Base-by-base conservation (phyloP, 2,329 filamentous ascomycete genomes). In the Salinomyces thailandicus region DNA sequence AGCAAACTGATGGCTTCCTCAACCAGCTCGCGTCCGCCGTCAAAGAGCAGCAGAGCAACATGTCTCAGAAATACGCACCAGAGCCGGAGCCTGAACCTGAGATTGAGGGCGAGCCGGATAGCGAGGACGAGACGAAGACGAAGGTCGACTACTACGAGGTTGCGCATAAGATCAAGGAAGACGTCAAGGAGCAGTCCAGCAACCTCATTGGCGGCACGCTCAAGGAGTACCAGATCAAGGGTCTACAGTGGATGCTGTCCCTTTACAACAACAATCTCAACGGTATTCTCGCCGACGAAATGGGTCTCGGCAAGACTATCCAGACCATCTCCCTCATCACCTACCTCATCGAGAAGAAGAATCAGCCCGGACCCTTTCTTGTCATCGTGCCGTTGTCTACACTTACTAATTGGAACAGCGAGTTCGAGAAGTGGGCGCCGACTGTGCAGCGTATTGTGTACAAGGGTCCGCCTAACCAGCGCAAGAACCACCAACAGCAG, bases 181-280 rank as follows among this genome's bases (percentile, higher is more conserved):
- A 93, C 47, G 81, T 98, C 50, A 81, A 75, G 1, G 70, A 72
- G 43, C 91, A 98, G 57, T 85, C 91, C 5, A 63, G 64, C 36
- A 93, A 93, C 29, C 73, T 98, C 42, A 85, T 96, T 45, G 91
- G 91, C 58, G 91, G 91, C 56, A 83, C 71, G 8, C 71, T 98
- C 48, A 98, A 98, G 62, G 91, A 98, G 60, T 98, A 98, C 63
- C 91, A 98, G 65, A 50, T 98, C 63, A 96, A 95, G 77, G 91
- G 91, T 73, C 68, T 98, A 32, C 89, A 98, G 62, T 98, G 91
- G 91, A 98, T 98, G 91, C 80, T 98, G 43, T 98, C 91, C 11
- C 73, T 98, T 11, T 98, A 96, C 74, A 98, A 98, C 78, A 98
- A 98, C 71, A 98, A 95, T 63, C 75, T 98, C 48, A 98, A 98